phyloP scores from a whole-genome alignment of 148 eudicot species.

The Nyssa sinensis region DNA sequence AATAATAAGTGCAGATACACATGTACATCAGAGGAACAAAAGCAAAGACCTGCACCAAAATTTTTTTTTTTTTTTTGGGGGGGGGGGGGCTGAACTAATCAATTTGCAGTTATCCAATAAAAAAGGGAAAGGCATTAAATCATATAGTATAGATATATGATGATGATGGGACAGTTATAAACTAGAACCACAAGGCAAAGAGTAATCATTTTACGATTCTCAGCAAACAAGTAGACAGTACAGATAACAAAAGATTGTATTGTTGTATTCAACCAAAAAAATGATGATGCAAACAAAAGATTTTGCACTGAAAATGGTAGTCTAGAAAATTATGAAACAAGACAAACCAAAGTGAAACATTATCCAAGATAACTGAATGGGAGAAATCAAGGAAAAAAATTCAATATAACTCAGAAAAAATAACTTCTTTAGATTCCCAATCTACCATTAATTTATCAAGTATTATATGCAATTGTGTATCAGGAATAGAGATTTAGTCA shows the following conservation, averaged over 20 bases:
- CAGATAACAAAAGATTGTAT: not conserved
- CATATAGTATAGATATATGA: too few species aligned
- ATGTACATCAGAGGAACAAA: conserved; percentile 91
- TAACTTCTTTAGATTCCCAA: not conserved
- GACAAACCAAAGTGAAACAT: not conserved
- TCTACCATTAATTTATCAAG: not conserved
- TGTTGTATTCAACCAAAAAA: too few species aligned
- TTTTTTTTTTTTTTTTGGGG: too few species aligned
- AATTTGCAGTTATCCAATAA: not conserved
- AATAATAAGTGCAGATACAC: conserved; percentile 92
- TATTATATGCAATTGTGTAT: not conserved
- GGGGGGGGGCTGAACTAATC: not conserved
- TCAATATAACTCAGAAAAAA: too few species aligned
- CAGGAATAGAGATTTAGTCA: not conserved
- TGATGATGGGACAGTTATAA: too few species aligned
- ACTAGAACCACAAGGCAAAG: too few species aligned
- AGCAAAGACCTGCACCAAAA: conserved; percentile 61
- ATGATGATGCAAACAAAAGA: not conserved
- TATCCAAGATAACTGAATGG: not conserved
- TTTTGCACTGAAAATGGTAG: not conserved
- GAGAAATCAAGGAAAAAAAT: not conserved
- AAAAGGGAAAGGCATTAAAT: too few species aligned
- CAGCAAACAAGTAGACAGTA: not conserved
- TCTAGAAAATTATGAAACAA: not conserved
- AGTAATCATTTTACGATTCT: not conserved